Percentiles rank a stretch among this genome's conserved stretches.
Conservation (phyloP, 805 yeast genomes). For the Wilhelminamyces savonicus region DNA sequence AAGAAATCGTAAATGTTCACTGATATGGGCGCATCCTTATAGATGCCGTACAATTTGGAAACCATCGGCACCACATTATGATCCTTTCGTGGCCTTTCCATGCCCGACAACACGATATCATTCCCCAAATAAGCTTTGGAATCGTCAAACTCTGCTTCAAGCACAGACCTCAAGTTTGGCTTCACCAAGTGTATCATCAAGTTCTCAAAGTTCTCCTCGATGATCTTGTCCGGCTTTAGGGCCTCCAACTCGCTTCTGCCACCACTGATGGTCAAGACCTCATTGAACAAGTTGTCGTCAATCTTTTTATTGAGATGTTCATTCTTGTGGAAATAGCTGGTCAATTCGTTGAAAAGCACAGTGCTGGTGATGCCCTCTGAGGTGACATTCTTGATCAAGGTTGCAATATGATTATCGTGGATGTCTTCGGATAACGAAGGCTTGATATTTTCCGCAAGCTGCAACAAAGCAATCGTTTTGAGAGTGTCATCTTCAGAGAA, state of each 20-base stretch:
- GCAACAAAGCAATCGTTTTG: no score
- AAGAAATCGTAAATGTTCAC: conserved; percentile 67
- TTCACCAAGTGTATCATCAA: conserved; percentile 31
- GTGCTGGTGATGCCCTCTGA: neutral
- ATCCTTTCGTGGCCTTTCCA: neutral
- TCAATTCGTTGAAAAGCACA: conserved; percentile 5
- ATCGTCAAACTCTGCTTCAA: conserved; percentile 28
- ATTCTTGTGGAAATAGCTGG: conserved; percentile 11
- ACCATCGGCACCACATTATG: conserved; percentile 37
- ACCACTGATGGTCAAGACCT: conserved; percentile 25
- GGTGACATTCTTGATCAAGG: conserved; percentile 1
- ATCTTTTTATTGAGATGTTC: conserved; percentile 12
- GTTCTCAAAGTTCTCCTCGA: conserved; percentile 34
- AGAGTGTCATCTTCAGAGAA: no score
- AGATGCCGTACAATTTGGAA: conserved; percentile 55
- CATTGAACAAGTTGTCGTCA: conserved; percentile 23
- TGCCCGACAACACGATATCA: neutral
- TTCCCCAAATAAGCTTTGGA: conserved; percentile 18
- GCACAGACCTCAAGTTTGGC: conserved; percentile 25
- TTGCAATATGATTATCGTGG: conserved; percentile 5
- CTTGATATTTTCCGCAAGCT: no score
- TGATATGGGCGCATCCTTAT: conserved; percentile 70
- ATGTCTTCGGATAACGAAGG: conserved; percentile 1
- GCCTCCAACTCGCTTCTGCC: conserved; percentile 12
- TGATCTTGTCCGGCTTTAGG: conserved; percentile 6